Evolutionary conservation across 257 asterid genomes (phyloP), one percentile per base, ranked within the genome.

Genomic region (Forsythia viridissima): DNA sequence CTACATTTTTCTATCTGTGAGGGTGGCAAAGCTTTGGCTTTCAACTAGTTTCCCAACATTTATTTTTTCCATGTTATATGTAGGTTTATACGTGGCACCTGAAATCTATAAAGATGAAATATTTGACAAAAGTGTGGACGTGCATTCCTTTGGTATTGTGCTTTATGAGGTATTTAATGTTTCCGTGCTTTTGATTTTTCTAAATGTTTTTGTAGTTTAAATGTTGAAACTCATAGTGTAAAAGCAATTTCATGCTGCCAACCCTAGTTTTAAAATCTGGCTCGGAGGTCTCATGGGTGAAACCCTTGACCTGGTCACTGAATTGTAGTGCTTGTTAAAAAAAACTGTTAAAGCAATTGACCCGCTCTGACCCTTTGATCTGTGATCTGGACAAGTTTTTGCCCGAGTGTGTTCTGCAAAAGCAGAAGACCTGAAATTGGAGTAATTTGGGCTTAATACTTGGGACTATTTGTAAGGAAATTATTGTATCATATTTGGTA

Each of bases 81-180:
- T 83, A 94, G 99, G 94, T 84, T 70, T 84, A 40, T 96, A 96
- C 78, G 38, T 84, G 80, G 97, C 99, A 68, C 99, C 99, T 21
- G 98, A 96, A 88, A 81, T 93, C 68, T 96, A 76, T 75, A 91
- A 71, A 51, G 92, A 88, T 42, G 91, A 91, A 79, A 67, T 86
- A 77, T 93, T 96, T 44, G 97, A 92, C 87, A 92, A 87, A 87
- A 91, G 93, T 18, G 97, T 89, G 79, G 99, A 96, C 79, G 98
- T 90, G 63, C 88, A 93, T 85, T 87, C 99, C 12, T 96, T 89
- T 73, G 99, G 94, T 73, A 44, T 93, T 70, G 84, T 96, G 89
- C 89, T 93, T 52, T 96, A 89, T 67, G 99, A 93, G 99, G 98
- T 94, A 90, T 55, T 21, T 43, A 69, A 70, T 63, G 46, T 63